These are phyloP conservation scores for Tetraselmis striata DNA, from an alignment of 139 green algal genomes.

Conservation along the genomic window DNA sequence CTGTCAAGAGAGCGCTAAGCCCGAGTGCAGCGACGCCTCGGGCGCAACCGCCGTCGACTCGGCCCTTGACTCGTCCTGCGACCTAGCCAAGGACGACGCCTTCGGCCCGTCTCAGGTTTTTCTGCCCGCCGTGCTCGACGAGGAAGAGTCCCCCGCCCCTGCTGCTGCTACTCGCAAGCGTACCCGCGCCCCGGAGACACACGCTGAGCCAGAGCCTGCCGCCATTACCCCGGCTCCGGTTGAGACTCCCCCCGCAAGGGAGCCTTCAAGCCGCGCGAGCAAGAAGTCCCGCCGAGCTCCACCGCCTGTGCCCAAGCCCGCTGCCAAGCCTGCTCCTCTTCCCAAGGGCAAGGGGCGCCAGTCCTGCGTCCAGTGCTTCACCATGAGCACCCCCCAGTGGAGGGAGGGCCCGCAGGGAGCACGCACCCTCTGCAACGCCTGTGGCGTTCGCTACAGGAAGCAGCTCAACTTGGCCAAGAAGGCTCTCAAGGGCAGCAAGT, in stretches of 20 bases:
- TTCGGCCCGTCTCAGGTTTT: background rate
- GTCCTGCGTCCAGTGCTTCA: background rate
- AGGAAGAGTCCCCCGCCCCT: background rate
- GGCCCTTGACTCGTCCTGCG: background rate
- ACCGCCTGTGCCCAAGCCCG: background rate
- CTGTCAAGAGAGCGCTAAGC: background rate
- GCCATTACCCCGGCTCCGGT: too few species aligned
- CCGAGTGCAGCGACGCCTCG: background rate
- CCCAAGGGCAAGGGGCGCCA: background rate
- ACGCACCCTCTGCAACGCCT: conserved; percentile 78
- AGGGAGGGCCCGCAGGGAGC: conserved; percentile 62
- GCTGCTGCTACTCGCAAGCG: background rate
- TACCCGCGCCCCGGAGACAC: background rate
- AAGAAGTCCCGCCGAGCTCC: background rate
- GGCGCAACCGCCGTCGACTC: background rate
- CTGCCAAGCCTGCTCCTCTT: background rate
- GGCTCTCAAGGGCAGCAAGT: background rate
- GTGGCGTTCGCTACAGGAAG: conserved; percentile 68
- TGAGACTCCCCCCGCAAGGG: too few species aligned
- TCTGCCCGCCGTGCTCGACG: background rate
- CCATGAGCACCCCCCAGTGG: conserved; percentile 59
- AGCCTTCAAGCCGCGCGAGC: background rate
- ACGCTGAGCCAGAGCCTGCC: too few species aligned
- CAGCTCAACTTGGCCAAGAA: conserved; percentile 34
- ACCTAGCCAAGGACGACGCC: background rate